These are phyloP conservation scores for Simplicillium aogashimaense DNA, from an alignment of 2,329 filamentous ascomycete genomes.

Conservation along the genomic window DNA sequence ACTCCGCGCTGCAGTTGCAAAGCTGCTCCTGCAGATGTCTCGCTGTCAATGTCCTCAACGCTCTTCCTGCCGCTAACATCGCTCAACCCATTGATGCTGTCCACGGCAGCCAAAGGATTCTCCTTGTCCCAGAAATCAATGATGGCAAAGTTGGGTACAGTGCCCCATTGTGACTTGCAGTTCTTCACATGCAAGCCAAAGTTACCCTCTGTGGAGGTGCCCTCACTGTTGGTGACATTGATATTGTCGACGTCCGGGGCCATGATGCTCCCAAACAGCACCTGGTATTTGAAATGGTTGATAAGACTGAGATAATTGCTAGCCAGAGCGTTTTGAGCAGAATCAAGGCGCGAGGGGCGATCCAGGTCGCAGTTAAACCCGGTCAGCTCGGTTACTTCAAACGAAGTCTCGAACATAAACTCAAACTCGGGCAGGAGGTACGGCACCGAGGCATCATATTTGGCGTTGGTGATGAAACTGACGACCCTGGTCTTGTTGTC, in stretches of 20 bases:
- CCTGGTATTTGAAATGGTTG: slow-evolving; percentile 71
- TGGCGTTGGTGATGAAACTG: slow-evolving; percentile 54
- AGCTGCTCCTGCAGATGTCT: neutral
- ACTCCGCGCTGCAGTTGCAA: neutral
- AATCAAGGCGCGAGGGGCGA: slow-evolving; percentile 45
- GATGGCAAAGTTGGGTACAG: slow-evolving; percentile 60
- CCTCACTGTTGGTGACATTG: slow-evolving; percentile 54
- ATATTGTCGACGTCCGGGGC: slow-evolving; percentile 53
- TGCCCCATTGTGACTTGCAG: slow-evolving; percentile 50
- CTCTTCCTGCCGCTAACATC: slow-evolving; percentile 23
- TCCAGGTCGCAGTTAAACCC: slow-evolving; percentile 66
- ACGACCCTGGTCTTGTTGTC: slow-evolving; percentile 53
- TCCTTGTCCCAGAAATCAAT: slow-evolving; percentile 75
- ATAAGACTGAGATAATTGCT: slow-evolving; percentile 58
- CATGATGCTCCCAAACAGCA: slow-evolving; percentile 41
- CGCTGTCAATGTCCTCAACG: slow-evolving; percentile 9
- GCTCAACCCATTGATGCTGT: slow-evolving; percentile 52
- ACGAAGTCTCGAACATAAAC: slow-evolving; percentile 65
- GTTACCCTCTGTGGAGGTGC: slow-evolving; percentile 39
- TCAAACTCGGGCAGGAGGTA: slow-evolving; percentile 56
- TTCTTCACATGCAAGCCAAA: slow-evolving; percentile 41
- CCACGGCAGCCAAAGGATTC: slow-evolving; percentile 58
- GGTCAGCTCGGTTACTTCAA: slow-evolving; percentile 48
- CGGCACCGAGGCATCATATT: slow-evolving; percentile 30
- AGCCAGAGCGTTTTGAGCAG: slow-evolving; percentile 41